phyloP scores from a whole-genome alignment of 495 filamentous ascomycete species.

The Podospora appendiculata region DNA sequence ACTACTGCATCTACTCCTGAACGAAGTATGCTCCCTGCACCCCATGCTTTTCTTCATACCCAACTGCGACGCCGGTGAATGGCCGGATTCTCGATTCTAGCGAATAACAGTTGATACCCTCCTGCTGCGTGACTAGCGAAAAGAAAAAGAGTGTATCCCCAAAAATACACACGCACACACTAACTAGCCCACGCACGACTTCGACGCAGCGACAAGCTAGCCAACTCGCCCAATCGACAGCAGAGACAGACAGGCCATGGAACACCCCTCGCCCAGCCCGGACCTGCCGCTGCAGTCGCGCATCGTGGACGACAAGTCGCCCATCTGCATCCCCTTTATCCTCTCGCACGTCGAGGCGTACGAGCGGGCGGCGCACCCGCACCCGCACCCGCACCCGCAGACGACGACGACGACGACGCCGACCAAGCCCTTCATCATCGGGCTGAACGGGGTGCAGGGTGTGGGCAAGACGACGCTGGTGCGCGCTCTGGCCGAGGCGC shows the following conservation, averaged over 20 bases:
- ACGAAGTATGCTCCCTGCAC: too few species aligned
- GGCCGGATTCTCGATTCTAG: too few species aligned
- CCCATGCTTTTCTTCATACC: conserved; percentile 6
- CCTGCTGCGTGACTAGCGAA: too few species aligned
- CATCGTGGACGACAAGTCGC: conserved; percentile 77
- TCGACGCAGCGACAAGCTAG: background rate
- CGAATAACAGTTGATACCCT: too few species aligned
- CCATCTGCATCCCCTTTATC: conserved; percentile 79
- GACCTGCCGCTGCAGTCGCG: conserved; percentile 21
- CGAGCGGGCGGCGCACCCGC: conserved; percentile 19
- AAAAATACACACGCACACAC: too few species aligned
- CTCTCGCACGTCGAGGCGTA: conserved; percentile 55
- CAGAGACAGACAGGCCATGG: background rate
- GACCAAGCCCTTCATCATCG: conserved; percentile 47
- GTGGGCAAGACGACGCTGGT: conserved; percentile 89
- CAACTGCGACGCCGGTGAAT: conserved; percentile 5
- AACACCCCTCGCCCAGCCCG: background rate
- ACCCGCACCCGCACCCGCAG: background rate
- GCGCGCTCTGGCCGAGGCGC: conserved; percentile 55
- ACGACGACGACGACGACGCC: too few species aligned
- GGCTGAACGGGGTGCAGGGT: conserved; percentile 68
- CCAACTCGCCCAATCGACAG: background rate
- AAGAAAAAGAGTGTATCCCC: too few species aligned
- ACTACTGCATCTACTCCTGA: background rate
- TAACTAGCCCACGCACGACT: background rate